Evolutionary conservation across 108 stramenopile species (phyloP), one percentile per base, ranked within the genome.

Genomic region (Pseudonitzschia delicatissima): DNA sequence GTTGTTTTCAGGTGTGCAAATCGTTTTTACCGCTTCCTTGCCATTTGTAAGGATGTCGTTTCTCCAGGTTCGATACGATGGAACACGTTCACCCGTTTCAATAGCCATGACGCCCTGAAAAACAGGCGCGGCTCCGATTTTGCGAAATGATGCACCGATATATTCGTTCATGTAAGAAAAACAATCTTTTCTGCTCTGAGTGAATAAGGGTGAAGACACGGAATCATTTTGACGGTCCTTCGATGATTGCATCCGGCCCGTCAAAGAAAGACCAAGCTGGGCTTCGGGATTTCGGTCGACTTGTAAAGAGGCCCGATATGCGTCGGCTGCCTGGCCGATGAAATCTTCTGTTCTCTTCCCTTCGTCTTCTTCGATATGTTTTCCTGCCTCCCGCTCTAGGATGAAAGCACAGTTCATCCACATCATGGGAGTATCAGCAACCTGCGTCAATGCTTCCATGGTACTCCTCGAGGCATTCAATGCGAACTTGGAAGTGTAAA

Each of bases 401-500:
- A 89, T 71, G 17, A 86, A 50, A 12, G 81, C 87, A 74, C 87
- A 77, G 50, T 85, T 78, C 26, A 90, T 85, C 88, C 88, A 90
- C 84, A 90, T 90, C 67, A 87, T 69, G 3, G 88, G 86, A 39
- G 84, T 85, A 58, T 90, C 88, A 28, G 80, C 83, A 45, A 81
- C 78, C 59, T 87, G 80, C 17, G 88, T 87, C 39, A 90, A 58
- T 4, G 74, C 70, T 39, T 90, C 82, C 50, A 85, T 70, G 6
- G 81, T 55, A 49, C 69, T 71, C 12, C 63, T 51, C 36, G 82
- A 81, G 21, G 75, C 68, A 23, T 62, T 58, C 29, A 65, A 51
- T 37, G 58, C 68, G 18, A 69, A 47, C 32, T 77, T 69, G 21
- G 60, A 39, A 23, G 84, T 76, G 64, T 87, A 90, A 26, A 87